phyloP scores from a whole-genome alignment of 2,329 filamentous ascomycete genomes.

The Lecanicillium sp. region DNA sequence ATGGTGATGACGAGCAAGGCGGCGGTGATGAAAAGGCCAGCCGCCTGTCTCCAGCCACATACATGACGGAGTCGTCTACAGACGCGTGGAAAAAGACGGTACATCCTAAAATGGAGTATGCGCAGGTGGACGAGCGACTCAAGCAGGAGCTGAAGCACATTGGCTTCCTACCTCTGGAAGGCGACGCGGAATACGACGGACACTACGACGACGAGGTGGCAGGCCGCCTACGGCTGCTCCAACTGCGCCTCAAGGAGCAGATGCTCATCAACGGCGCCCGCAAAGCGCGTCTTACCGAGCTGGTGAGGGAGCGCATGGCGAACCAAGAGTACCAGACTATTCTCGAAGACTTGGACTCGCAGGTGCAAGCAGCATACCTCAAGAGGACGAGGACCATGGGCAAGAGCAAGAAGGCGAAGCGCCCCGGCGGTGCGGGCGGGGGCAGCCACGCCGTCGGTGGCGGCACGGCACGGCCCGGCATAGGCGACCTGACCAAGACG shows the following conservation, averaged over 20 bases:
- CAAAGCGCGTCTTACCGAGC: conserved; percentile 76
- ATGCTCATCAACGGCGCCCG: conserved; percentile 84
- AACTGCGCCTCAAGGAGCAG: conserved; percentile 73
- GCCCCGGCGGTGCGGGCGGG: conserved; percentile 66
- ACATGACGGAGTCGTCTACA: conserved; percentile 68
- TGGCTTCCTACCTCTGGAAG: conserved; percentile 69
- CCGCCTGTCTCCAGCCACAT: conserved; percentile 59
- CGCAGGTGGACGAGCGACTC: conserved; percentile 80
- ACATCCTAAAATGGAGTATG: conserved; percentile 72
- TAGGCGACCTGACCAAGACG: conserved; percentile 84
- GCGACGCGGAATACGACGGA: conserved; percentile 70
- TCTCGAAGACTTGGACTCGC: conserved; percentile 88
- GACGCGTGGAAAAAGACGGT: conserved; percentile 73
- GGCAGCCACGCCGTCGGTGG: conserved; percentile 57
- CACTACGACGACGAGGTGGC: conserved; percentile 93
- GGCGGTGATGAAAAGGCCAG: conserved; percentile 31
- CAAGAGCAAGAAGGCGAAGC: conserved; percentile 87
- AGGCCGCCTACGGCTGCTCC: conserved; percentile 77
- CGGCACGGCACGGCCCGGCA: conserved; percentile 64
- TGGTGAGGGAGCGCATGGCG: conserved; percentile 88
- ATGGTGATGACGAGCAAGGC: conserved; percentile 36
- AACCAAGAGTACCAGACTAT: conserved; percentile 97
- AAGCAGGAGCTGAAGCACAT: conserved; percentile 88
- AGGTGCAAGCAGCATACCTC: conserved; percentile 90
- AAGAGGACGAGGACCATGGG: conserved; percentile 93